A percentile compares a stretch with the other conserved stretches of the same genome.
Conservation (phyloP, 495 filamentous ascomycete genomes). For the Penicillium riverlandense region DNA sequence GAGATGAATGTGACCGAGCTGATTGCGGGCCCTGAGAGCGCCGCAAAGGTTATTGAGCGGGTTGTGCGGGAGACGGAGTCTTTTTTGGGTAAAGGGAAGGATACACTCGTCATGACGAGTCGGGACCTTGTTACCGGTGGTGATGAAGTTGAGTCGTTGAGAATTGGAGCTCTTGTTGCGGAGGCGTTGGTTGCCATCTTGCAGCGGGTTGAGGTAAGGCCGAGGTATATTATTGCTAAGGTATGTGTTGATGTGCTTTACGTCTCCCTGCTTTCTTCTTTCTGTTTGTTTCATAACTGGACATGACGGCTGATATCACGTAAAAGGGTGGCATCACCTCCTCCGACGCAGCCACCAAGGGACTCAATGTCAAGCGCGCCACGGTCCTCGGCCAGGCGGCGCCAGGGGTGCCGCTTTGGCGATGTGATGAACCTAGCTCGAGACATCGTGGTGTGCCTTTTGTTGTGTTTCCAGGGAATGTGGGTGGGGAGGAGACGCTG, state of each 20-base stretch:
- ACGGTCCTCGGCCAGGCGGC: slow-evolving; percentile 46
- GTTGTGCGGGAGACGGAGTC: slow-evolving; percentile 22
- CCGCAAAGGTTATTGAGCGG: slow-evolving; percentile 11
- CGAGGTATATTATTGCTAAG: slow-evolving; percentile 49
- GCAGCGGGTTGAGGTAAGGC: slow-evolving; percentile 31
- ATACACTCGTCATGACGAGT: slow-evolving; percentile 49
- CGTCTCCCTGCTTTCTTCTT: background rate
- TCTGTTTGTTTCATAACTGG: background rate
- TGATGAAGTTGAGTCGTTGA: slow-evolving; percentile 36
- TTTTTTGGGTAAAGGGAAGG: slow-evolving; percentile 22
- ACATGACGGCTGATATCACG: background rate
- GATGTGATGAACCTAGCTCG: slow-evolving; percentile 42
- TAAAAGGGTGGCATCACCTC: slow-evolving; percentile 45
- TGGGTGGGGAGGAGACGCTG: slow-evolving; percentile 42
- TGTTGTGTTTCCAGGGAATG: slow-evolving; percentile 53
- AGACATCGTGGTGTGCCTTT: slow-evolving; percentile 40
- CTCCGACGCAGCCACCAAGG: slow-evolving; percentile 47
- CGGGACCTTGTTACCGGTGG: slow-evolving; percentile 39
- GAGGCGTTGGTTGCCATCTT: slow-evolving; percentile 38
- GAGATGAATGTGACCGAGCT: slow-evolving; percentile 40
- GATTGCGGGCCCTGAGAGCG: slow-evolving; percentile 23
- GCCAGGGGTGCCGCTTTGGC: slow-evolving; percentile 49
- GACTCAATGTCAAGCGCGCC: slow-evolving; percentile 44
- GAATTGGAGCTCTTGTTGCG: slow-evolving; percentile 39
- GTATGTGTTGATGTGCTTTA: slow-evolving; percentile 12